These are phyloP conservation scores for Phytophthora melonis DNA, from an alignment of 352 stramenopile species.

Conservation along the genomic window DNA sequence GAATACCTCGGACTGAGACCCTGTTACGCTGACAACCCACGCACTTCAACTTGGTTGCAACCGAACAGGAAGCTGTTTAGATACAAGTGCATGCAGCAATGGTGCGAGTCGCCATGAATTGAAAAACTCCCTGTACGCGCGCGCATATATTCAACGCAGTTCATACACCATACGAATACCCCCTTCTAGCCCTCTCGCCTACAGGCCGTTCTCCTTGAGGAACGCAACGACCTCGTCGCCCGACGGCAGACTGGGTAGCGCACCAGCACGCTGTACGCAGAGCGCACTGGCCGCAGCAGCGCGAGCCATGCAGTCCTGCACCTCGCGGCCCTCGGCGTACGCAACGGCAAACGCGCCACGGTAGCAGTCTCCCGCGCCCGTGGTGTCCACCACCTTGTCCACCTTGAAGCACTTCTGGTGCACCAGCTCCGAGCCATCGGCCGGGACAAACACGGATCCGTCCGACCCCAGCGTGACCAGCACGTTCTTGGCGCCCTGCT, in stretches of 20 bases:
- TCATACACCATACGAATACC: constrained; percentile 8
- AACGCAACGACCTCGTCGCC: constrained; percentile 44
- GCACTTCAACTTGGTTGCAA: not conserved
- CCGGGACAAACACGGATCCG: constrained; percentile 73
- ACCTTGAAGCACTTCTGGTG: constrained; percentile 64
- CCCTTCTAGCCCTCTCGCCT: constrained; percentile 6
- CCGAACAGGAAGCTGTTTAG: too few species aligned
- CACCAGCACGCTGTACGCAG: constrained; percentile 70
- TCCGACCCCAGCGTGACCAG: constrained; percentile 76
- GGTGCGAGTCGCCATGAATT: not conserved
- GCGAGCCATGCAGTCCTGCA: constrained; percentile 63
- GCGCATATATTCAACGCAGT: constrained; percentile 11
- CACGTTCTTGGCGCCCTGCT: constrained; percentile 58
- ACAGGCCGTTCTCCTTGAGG: constrained; percentile 35
- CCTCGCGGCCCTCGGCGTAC: constrained; percentile 51
- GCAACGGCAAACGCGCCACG: constrained; percentile 74
- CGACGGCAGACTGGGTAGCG: constrained; percentile 75
- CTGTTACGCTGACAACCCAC: not conserved
- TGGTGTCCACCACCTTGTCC: constrained; percentile 80
- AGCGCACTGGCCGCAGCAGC: constrained; percentile 71
- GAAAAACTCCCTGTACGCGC: not conserved
- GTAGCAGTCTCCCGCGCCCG: constrained; percentile 84
- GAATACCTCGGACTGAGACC: not conserved
- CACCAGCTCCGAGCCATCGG: constrained; percentile 38
- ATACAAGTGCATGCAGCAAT: too few species aligned